These are phyloP conservation scores for Oryza officinalis DNA, from an alignment of 176 grass and related monocot species.

Conservation along the genomic window DNA sequence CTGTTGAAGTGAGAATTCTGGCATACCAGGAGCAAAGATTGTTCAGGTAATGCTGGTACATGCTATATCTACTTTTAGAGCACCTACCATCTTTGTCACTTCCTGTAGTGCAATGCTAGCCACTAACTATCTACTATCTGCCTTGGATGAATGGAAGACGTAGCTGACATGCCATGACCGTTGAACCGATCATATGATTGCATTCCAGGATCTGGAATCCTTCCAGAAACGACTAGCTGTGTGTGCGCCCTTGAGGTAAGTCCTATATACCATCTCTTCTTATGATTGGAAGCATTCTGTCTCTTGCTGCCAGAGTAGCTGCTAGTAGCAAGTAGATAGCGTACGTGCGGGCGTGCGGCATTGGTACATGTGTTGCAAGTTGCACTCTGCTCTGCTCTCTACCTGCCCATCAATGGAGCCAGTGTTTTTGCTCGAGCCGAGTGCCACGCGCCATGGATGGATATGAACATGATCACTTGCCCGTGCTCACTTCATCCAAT, in stretches of 20 bases:
- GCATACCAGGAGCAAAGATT: conserved; percentile 6
- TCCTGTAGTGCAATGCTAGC: conserved; percentile 12
- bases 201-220: conserved; percentile 26
- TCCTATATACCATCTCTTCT: background rate
- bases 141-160: background rate
- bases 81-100: background rate
- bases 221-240: conserved; percentile 26
- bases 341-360: conserved; percentile 30
- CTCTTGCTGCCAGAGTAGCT: background rate
- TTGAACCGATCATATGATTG: conserved; percentile 27
- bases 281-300: background rate
- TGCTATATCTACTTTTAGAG: background rate
- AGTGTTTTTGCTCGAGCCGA: conserved; percentile 46
- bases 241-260: background rate
- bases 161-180: conserved; percentile 13
- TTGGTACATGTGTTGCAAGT: conserved; percentile 41
- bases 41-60: conserved; percentile 12
- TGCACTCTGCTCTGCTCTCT: conserved; percentile 20
- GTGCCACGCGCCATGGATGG: conserved; percentile 40
- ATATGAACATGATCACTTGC: background rate
- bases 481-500: background rate
- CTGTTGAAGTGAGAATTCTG: background rate
- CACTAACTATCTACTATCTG: background rate
- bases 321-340: background rate
- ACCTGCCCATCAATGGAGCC: conserved; percentile 23